phyloP scores from a whole-genome alignment of 805 yeast genomes.

The Ogataea degrootiae region DNA sequence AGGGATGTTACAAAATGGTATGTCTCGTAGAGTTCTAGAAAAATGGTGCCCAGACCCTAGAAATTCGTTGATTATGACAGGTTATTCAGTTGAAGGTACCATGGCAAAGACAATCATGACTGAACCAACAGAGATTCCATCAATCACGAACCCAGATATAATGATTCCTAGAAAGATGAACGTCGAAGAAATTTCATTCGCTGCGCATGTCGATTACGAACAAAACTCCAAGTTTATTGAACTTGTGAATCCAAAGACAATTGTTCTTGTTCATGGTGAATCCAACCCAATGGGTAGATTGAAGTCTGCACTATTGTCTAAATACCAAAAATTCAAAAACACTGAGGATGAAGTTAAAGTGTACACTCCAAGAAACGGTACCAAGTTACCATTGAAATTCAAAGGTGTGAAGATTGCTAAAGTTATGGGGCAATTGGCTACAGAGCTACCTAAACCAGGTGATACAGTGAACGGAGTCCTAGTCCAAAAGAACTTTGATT shows the following conservation, averaged over 20 bases:
- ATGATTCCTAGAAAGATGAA: constrained; percentile 81
- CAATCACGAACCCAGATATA: constrained; percentile 73
- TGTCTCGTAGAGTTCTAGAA: constrained; percentile 85
- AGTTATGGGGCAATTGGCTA: constrained; percentile 51
- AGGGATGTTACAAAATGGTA: constrained; percentile 97
- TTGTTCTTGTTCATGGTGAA: constrained; percentile 95
- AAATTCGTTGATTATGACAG: constrained; percentile 83
- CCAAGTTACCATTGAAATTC: constrained; percentile 68
- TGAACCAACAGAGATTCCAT: constrained; percentile 88
- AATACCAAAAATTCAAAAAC: constrained; percentile 73
- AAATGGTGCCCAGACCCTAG: constrained; percentile 97
- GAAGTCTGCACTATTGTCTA: constrained; percentile 86
- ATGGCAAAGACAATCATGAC: constrained; percentile 87
- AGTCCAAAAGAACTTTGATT: constrained; percentile 86
- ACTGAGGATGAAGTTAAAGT: constrained; percentile 89
- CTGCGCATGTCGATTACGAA: constrained; percentile 98
- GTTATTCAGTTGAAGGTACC: constrained; percentile 98
- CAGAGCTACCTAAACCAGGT: constrained; percentile 36
- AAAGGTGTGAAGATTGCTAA: constrained; percentile 83
- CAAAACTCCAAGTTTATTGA: constrained; percentile 92
- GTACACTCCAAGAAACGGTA: constrained; percentile 89
- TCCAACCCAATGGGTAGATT: constrained; percentile 97
- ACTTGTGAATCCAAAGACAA: constrained; percentile 74
- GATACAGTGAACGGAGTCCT: constrained; percentile 69
- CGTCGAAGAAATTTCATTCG: constrained; percentile 93